Conservation (phyloP, 345 rosid species). For the Ceriops tagal region DNA sequence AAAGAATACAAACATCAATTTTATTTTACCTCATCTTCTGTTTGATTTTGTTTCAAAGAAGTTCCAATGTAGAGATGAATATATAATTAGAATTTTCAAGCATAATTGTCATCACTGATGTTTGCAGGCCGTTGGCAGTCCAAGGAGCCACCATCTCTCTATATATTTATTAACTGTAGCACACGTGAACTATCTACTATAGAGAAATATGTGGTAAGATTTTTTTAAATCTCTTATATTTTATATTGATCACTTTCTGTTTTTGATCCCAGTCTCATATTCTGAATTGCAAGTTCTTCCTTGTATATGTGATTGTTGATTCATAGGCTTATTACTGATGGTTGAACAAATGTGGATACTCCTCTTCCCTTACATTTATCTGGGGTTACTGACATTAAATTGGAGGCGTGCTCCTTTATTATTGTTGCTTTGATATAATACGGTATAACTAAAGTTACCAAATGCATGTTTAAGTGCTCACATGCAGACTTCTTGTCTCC, state of each 20-base stretch:
- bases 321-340: background rate
- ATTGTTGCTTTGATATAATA: background rate
- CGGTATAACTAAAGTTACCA: background rate
- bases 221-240: slow-evolving; percentile 9
- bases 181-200: slow-evolving; percentile 77
- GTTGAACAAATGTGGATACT: background rate
- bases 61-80: too few species aligned
- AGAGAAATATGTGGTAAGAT: slow-evolving; percentile 89
- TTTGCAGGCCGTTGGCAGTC: slow-evolving; percentile 76
- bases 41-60: too few species aligned
- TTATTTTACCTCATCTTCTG: too few species aligned
- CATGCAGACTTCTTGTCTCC: background rate
- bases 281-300: background rate
- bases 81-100: background rate
- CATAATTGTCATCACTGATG: slow-evolving; percentile 6
- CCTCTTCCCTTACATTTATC: slow-evolving; percentile 1
- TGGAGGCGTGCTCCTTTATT: background rate
- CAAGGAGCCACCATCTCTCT: slow-evolving; percentile 72
- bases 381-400: background rate
- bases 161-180: slow-evolving; percentile 80
- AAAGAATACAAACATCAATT: too few species aligned
- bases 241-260: slow-evolving; percentile 3
- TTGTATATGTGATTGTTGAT: background rate
- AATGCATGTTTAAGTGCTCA: background rate
- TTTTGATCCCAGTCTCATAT: background rate